Evolutionary conservation across 352 stramenopile genomes (phyloP).

Genomic region (Phytophthora colocasiae): DNA sequence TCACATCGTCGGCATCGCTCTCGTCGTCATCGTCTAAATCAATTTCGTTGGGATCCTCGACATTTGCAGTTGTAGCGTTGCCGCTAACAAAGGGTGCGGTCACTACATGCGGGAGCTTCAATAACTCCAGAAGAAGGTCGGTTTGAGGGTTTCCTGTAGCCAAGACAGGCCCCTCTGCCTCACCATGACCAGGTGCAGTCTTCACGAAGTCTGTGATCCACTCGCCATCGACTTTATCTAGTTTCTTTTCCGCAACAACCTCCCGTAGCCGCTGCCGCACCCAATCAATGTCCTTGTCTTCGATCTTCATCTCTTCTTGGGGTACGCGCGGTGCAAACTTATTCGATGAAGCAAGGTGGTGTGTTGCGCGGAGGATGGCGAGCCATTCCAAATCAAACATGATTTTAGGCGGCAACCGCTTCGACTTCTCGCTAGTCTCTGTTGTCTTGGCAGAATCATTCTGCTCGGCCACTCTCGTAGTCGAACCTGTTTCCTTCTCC

Average conservation of each 20-base stretch:
- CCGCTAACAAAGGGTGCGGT: slow-evolving; percentile 88
- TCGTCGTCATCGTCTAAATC: slow-evolving; percentile 51
- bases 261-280: slow-evolving; percentile 60
- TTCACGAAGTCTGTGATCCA: slow-evolving; percentile 86
- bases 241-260: slow-evolving; percentile 60
- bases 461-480: slow-evolving; percentile 10
- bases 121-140: slow-evolving; percentile 91
- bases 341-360: slow-evolving; percentile 83
- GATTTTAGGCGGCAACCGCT: slow-evolving; percentile 58
- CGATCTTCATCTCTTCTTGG: slow-evolving; percentile 77
- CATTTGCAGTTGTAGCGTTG: slow-evolving; percentile 3
- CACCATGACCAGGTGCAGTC: slow-evolving; percentile 69
- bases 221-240: slow-evolving; percentile 59
- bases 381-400: slow-evolving; percentile 97
- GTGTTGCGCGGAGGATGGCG: slow-evolving; percentile 92
- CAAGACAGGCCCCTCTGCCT: slow-evolving; percentile 41
- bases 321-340: slow-evolving; percentile 74
- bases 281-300: slow-evolving; percentile 80
- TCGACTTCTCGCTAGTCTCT: slow-evolving; percentile 2
- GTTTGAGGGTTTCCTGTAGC: slow-evolving; percentile 95
- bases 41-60: slow-evolving; percentile 68
- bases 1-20: slow-evolving; percentile 10
- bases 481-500: slow-evolving; percentile 2
- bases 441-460: slow-evolving; percentile 7
- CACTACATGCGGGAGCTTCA: slow-evolving; percentile 94